Conservation (phyloP, 169 alveolate species). For the Cryptosporidium sp. region DNA sequence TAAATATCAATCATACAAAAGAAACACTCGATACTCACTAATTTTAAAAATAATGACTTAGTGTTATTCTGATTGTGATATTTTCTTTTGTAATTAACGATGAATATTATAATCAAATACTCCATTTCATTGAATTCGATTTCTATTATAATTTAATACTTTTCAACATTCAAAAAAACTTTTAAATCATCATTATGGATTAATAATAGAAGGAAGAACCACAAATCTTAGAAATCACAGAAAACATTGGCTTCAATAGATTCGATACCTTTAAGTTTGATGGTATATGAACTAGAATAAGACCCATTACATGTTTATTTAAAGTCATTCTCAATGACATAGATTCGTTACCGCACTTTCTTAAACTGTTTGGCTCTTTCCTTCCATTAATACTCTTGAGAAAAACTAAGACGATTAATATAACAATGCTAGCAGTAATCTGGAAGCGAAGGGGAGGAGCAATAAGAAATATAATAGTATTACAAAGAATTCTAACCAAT, state of each 20-base stretch:
- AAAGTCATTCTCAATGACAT: background rate
- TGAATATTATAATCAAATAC: background rate
- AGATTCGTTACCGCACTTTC: background rate
- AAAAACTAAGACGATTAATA: background rate
- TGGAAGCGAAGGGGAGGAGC: background rate
- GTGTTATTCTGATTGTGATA: slow-evolving; percentile 11
- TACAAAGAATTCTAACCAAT: background rate
- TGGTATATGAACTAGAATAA: background rate
- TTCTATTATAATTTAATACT: slow-evolving; percentile 8
- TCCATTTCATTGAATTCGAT: slow-evolving; percentile 22
- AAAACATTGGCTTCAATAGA: background rate
- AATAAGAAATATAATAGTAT: background rate
- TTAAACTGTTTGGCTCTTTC: background rate
- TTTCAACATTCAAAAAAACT: slow-evolving; percentile 31
- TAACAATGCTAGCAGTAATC: background rate
- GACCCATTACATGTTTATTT: background rate
- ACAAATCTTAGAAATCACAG: background rate
- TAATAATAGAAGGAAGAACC: background rate
- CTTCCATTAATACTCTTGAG: background rate
- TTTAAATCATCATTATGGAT: background rate
- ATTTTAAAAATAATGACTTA: slow-evolving; percentile 6
- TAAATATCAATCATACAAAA: background rate
- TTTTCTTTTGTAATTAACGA: background rate
- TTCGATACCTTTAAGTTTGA: background rate
- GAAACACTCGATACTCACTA: background rate